Evolutionary conservation across 1,284 basidiomycete species (phyloP).

Genomic region (Ustilago lituana): DNA sequence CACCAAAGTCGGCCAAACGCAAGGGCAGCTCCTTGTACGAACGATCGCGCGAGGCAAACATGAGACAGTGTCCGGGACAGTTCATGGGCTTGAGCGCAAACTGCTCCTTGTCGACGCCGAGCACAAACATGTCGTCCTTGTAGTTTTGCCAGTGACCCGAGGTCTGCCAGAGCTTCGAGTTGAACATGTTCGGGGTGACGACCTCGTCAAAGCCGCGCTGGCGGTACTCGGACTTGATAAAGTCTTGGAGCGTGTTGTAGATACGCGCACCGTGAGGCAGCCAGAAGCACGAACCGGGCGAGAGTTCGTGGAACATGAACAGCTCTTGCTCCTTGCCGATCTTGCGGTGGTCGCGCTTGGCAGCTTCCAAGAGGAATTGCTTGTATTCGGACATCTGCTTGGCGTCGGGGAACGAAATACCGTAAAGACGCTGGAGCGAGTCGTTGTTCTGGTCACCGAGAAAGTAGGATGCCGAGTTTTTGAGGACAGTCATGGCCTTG

Average conservation of each 20-base stretch:
- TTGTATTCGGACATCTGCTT: conserved; percentile 97
- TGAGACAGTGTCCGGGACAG: conserved; percentile 95
- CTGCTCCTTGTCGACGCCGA: conserved; percentile 90
- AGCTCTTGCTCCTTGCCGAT: conserved; percentile 78
- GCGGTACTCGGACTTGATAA: conserved; percentile 74
- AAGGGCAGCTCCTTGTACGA: conserved; percentile 95
- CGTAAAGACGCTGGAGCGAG: conserved; percentile 95
- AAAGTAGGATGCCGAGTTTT: conserved; percentile 98
- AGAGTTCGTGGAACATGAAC: conserved; percentile 97
- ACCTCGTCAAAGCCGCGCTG: conserved; percentile 72
- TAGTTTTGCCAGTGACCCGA: conserved; percentile 96
- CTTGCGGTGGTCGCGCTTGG: conserved; percentile 95
- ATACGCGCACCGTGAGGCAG: conserved; percentile 95
- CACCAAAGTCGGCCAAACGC: conserved; percentile 97
- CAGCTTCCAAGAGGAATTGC: conserved; percentile 92
- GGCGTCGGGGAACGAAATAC: conserved; percentile 98
- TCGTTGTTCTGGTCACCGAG: conserved; percentile 93
- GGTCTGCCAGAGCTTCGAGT: conserved; percentile 96
- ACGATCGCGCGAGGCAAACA: conserved; percentile 93
- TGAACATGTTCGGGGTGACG: conserved; percentile 97
- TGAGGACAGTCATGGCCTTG: conserved; percentile 73
- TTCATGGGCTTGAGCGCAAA: conserved; percentile 89
- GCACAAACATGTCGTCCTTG: conserved; percentile 90
- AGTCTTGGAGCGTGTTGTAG: conserved; percentile 91
- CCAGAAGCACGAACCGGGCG: conserved; percentile 95